Evolutionary conservation across 768 basidiomycete species (phyloP).

Genomic region (Boletus tomentosulus): DNA sequence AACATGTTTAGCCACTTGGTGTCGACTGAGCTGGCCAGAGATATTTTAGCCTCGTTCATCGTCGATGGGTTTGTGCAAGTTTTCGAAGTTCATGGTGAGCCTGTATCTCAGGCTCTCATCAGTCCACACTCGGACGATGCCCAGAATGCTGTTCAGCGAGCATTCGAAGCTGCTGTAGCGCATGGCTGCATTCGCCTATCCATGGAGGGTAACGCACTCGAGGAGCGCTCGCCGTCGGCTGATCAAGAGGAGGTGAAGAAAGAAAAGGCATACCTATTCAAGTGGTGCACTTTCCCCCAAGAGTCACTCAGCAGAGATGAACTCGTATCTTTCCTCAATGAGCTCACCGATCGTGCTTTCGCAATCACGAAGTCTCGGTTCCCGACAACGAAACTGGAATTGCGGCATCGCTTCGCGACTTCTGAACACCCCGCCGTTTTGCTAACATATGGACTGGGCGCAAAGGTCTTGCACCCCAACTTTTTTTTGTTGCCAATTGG

Average conservation of each 20-base stretch:
- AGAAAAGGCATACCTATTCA: conserved; percentile 1
- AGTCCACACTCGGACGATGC: background rate
- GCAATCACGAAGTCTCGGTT: background rate
- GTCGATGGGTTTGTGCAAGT: background rate
- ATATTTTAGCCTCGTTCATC: background rate
- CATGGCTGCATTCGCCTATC: background rate
- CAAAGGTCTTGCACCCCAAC: conserved; percentile 1
- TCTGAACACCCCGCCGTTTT: conserved; percentile 2
- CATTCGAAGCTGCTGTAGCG: conserved; percentile 1
- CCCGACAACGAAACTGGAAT: background rate
- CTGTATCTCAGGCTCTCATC: background rate
- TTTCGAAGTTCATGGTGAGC: background rate
- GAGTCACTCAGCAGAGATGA: conserved; percentile 3
- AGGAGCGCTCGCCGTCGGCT: background rate
- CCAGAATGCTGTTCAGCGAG: background rate
- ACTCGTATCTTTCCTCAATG: conserved; percentile 7
- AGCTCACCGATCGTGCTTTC: conserved; percentile 7
- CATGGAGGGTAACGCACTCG: background rate
- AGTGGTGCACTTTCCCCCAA: background rate
- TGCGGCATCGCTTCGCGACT: conserved; percentile 8
- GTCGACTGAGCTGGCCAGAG: background rate
- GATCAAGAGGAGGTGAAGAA: background rate
- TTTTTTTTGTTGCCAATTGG: conserved; percentile 12
- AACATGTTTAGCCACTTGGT: conserved; percentile 3
- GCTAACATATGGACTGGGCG: conserved; percentile 7